Evolutionary conservation across 1,139 yeast genomes (phyloP).

Genomic region (Lodderomyces parapsilosis): DNA sequence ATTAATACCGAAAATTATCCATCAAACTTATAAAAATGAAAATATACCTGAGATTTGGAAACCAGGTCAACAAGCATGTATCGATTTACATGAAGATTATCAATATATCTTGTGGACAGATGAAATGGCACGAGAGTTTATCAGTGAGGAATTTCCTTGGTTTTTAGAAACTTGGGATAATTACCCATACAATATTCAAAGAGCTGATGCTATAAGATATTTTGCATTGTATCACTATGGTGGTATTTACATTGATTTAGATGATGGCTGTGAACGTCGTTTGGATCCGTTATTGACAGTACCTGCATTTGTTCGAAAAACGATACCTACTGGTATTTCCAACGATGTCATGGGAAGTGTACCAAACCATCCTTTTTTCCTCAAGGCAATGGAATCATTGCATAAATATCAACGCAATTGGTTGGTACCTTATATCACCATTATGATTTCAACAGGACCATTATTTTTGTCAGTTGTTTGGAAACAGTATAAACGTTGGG

Average conservation of each 20-base stretch:
- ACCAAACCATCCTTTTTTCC: conserved; percentile 84
- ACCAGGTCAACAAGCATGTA: conserved; percentile 73
- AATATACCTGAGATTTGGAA: conserved; percentile 81
- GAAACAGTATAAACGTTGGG: conserved; percentile 85
- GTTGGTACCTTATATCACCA: conserved; percentile 84
- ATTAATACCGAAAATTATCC: conserved; percentile 84
- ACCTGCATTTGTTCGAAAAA: conserved; percentile 85
- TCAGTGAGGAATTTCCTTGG: conserved; percentile 81
- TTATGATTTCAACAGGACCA: conserved; percentile 95
- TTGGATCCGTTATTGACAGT: conserved; percentile 78
- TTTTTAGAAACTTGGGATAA: conserved; percentile 74
- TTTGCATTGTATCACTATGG: conserved; percentile 82
- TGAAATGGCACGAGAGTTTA: conserved; percentile 75
- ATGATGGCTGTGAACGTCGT: conserved; percentile 78
- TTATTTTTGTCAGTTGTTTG: conserved; percentile 80
- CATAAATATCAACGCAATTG: conserved; percentile 66
- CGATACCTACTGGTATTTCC: conserved; percentile 87
- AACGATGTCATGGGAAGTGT: conserved; percentile 92
- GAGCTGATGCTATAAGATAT: conserved; percentile 93
- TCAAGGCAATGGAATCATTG: conserved; percentile 64
- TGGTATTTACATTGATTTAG: conserved; percentile 87
- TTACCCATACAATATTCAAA: conserved; percentile 77
- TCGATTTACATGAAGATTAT: conserved; percentile 80
- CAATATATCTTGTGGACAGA: conserved; percentile 92
- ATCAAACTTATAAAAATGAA: conserved; percentile 83